phyloP scores from a whole-genome alignment of 2,329 filamentous ascomycete species.

The Cladosporium oxysporum region DNA sequence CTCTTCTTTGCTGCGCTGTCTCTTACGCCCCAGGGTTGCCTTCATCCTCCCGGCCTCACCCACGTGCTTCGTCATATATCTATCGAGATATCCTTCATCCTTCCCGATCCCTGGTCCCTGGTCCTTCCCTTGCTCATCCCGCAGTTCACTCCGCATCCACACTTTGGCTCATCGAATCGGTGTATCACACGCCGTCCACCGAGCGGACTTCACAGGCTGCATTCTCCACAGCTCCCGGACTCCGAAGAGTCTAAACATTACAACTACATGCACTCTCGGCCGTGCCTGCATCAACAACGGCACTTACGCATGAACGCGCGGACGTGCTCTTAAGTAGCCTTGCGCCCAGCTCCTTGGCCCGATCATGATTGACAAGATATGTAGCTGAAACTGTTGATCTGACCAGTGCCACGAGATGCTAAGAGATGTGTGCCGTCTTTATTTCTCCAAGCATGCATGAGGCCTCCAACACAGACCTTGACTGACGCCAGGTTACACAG shows the following conservation, averaged over 20 bases:
- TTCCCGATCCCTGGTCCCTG: background rate
- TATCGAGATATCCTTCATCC: background rate
- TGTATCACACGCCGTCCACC: background rate
- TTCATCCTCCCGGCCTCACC: background rate
- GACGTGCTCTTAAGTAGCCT: background rate
- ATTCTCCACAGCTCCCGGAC: slow-evolving; percentile 4
- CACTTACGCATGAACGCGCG: slow-evolving; percentile 14
- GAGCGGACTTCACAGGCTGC: background rate
- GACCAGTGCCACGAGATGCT: slow-evolving; percentile 15
- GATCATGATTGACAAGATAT: slow-evolving; percentile 12
- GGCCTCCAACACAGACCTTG: background rate
- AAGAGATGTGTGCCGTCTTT: background rate
- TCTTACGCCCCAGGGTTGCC: background rate
- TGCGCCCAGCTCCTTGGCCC: slow-evolving; percentile 12
- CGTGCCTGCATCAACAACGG: background rate
- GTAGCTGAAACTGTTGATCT: slow-evolving; percentile 2
- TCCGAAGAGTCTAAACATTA: slow-evolving; percentile 3
- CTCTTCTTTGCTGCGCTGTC: background rate
- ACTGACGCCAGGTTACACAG: background rate
- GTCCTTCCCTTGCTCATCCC: background rate
- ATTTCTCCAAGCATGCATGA: background rate
- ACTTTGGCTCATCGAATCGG: background rate
- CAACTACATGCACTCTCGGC: background rate
- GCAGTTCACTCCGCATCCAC: background rate
- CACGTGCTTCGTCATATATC: background rate